phyloP scores from a whole-genome alignment of 805 yeast genomes.

The Saccharomycopsis sp. region DNA sequence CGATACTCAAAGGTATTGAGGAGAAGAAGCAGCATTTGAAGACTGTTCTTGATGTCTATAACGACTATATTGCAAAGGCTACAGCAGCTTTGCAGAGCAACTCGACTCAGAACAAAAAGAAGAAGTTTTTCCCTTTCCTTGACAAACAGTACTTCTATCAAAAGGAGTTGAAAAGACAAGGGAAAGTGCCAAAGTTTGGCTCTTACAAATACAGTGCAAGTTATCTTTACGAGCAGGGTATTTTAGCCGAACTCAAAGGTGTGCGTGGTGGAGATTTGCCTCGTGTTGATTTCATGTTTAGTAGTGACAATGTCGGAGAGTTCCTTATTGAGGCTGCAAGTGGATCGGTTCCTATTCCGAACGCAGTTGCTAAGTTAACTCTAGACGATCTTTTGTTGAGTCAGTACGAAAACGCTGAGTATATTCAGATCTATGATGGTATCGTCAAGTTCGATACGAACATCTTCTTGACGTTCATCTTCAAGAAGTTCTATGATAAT shows the following conservation, averaged over 20 bases:
- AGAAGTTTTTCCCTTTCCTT: conserved; percentile 1
- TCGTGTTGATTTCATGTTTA: conserved; percentile 57
- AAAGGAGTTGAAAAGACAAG: conserved; percentile 56
- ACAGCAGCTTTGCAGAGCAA: conserved; percentile 43
- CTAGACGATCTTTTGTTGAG: conserved; percentile 56
- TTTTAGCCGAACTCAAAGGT: conserved; percentile 54
- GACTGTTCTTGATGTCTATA: conserved; percentile 36
- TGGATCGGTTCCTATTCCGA: conserved; percentile 36
- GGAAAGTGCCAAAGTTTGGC: conserved; percentile 67
- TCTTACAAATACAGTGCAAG: conserved; percentile 70
- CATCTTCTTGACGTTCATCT: conserved; percentile 60
- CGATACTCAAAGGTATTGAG: conserved; percentile 29
- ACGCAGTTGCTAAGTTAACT: conserved; percentile 53
- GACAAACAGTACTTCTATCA: conserved; percentile 67
- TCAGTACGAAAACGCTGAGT: conserved; percentile 47
- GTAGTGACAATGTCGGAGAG: conserved; percentile 63
- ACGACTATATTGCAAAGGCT: conserved; percentile 43
- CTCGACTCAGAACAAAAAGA: conserved; percentile 26
- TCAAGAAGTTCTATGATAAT: conserved; percentile 55
- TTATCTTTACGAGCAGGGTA: conserved; percentile 64
- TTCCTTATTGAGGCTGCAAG: conserved; percentile 70
- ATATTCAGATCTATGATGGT: conserved; percentile 56
- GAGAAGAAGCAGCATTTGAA: conserved; percentile 35
- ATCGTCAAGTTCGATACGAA: conserved; percentile 64
- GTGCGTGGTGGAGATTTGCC: conserved; percentile 26